These are phyloP conservation scores for Aspergillus quadrilineatus DNA, from an alignment of 2,329 filamentous ascomycete genomes.

Conservation along the genomic window DNA sequence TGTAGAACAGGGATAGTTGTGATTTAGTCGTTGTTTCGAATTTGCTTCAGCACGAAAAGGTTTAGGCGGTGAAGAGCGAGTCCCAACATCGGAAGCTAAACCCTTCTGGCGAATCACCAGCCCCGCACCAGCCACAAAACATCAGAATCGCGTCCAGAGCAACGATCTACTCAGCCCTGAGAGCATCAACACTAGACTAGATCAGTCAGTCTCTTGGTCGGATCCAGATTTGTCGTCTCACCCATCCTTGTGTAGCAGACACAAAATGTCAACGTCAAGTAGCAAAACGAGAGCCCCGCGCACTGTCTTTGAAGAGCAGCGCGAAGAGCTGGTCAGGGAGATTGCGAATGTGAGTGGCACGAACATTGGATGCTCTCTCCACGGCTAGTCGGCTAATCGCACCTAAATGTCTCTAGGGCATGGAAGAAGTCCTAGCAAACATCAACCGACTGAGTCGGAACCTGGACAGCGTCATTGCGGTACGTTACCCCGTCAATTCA, in stretches of 20 bases:
- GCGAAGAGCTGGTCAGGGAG: conserved; percentile 43
- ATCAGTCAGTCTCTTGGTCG: not conserved
- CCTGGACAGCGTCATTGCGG: conserved; percentile 85
- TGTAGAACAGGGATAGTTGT: not conserved
- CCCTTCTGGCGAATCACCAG: conserved; percentile 3
- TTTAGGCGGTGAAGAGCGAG: conserved; percentile 3
- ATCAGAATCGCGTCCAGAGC: conserved; percentile 5
- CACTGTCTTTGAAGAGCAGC: conserved; percentile 45
- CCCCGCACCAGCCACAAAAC: conserved; percentile 15
- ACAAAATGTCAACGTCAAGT: conserved; percentile 18
- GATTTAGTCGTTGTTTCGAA: not conserved
- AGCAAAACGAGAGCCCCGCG: conserved; percentile 23
- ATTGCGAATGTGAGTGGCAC: conserved; percentile 41
- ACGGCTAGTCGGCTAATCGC: too few species aligned
- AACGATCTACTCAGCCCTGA: not conserved
- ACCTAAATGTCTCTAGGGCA: conserved; percentile 44
- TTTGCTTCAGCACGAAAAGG: not conserved
- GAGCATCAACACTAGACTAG: not conserved
- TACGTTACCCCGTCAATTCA: conserved; percentile 43
- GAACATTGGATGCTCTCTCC: not conserved
- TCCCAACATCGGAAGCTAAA: not conserved
- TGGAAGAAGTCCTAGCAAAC: conserved; percentile 91
- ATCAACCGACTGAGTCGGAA: conserved; percentile 94
- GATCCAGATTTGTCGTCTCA: not conserved
- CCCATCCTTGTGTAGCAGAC: not conserved